Evolutionary conservation across 2,329 filamentous ascomycete genomes (phyloP).

Genomic region (Colletotrichum orbiculare): DNA sequence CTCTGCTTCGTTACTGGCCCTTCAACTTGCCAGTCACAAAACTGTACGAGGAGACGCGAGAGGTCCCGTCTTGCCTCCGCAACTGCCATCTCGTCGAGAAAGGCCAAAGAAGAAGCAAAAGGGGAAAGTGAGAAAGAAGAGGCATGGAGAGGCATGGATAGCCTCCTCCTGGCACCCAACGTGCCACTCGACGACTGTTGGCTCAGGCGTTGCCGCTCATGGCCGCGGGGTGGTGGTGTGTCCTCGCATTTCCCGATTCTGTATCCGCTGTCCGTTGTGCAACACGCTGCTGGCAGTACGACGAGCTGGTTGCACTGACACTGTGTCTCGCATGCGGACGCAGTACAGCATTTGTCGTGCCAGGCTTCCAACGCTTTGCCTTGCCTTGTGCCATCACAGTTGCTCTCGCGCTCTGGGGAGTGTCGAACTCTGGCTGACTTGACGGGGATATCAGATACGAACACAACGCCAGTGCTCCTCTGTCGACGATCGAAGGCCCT

Average conservation of each 20-base stretch:
- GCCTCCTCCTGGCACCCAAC: slow-evolving; percentile 47
- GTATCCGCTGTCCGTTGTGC: slow-evolving; percentile 53
- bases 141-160: slow-evolving; percentile 45
- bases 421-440: slow-evolving; percentile 38
- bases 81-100: background rate
- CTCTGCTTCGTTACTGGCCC: slow-evolving; percentile 4
- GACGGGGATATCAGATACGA: slow-evolving; percentile 59
- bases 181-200: slow-evolving; percentile 48
- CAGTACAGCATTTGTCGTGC: slow-evolving; percentile 51
- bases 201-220: slow-evolving; percentile 46
- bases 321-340: slow-evolving; percentile 48
- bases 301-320: slow-evolving; percentile 48
- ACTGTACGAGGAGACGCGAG: slow-evolving; percentile 15
- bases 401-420: background rate
- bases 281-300: slow-evolving; percentile 59
- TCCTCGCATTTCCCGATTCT: slow-evolving; percentile 53
- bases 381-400: slow-evolving; percentile 24
- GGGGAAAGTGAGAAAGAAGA: slow-evolving; percentile 4
- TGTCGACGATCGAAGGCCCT: slow-evolving; percentile 64
- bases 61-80: slow-evolving; percentile 6
- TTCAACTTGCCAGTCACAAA: slow-evolving; percentile 6
- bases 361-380: slow-evolving; percentile 42
- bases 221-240: slow-evolving; percentile 47
- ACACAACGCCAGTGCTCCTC: slow-evolving; percentile 63
- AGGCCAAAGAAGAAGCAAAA: slow-evolving; percentile 2